Evolutionary conservation across 495 filamentous ascomycete genomes (phyloP).

Genomic region (Hypoxylon lenormandii): DNA sequence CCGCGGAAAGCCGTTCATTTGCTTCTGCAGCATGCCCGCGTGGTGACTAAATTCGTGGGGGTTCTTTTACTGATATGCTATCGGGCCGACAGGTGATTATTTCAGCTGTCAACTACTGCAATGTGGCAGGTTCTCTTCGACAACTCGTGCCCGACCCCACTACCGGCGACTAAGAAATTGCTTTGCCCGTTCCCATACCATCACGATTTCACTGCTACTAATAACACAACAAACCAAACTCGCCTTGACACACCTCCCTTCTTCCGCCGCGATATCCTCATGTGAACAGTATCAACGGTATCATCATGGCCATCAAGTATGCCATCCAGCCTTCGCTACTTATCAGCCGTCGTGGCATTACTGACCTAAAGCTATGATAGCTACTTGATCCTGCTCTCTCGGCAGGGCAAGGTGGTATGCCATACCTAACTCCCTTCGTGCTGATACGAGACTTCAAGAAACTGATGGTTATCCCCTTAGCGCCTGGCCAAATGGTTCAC

Average conservation of each 20-base stretch:
- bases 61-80: not conserved
- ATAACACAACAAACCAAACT: conserved; percentile 29
- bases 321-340: conserved; percentile 14
- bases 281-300: conserved; percentile 51
- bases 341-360: conserved; percentile 25
- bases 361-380: conserved; percentile 65
- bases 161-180: conserved; percentile 35
- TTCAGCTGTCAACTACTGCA: conserved; percentile 15
- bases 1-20: conserved; percentile 20
- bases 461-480: conserved; percentile 65
- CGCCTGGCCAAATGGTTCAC: conserved; percentile 99
- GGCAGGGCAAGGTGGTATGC: conserved; percentile 98
- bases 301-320: conserved; percentile 65
- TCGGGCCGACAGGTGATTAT: conserved; percentile 12
- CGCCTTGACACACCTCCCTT: conserved; percentile 9
- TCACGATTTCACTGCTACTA: conserved; percentile 13
- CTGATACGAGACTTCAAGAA: conserved; percentile 26
- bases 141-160: conserved; percentile 52
- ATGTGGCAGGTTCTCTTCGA: conserved; percentile 2
- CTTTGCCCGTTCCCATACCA: conserved; percentile 21
- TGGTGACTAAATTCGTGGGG: conserved; percentile 38
- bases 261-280: conserved; percentile 39
- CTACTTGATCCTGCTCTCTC: conserved; percentile 95
- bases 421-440: conserved; percentile 59
- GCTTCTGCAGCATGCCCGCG: conserved; percentile 3